phyloP scores from a whole-genome alignment of 179 eudicot genomes.

The Patellifolia procumbens region DNA sequence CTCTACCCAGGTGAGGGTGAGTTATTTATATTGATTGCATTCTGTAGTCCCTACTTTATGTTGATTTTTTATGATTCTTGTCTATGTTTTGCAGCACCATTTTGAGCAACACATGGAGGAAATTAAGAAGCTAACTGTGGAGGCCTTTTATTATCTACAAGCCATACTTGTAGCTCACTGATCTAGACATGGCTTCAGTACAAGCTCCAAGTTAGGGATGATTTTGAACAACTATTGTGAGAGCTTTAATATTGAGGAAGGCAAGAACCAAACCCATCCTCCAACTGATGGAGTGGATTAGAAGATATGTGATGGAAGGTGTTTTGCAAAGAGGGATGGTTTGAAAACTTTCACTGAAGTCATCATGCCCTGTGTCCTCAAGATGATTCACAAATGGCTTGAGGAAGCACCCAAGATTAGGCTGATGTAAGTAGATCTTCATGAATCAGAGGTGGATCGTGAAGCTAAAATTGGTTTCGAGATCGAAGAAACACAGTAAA shows the following conservation, averaged over 20 bases:
- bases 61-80: background rate
- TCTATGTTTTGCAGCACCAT: too few relatives aligned
- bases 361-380: background rate
- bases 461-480: too few relatives aligned
- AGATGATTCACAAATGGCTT: background rate
- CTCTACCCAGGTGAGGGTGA: too few relatives aligned
- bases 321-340: background rate
- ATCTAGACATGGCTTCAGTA: constrained; percentile 5
- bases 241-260: background rate
- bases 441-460: background rate
- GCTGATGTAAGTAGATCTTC: background rate
- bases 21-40: too few relatives aligned
- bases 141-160: background rate
- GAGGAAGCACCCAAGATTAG: background rate
- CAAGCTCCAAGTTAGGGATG: background rate
- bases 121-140: background rate
- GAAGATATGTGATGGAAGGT: background rate
- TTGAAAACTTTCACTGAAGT: background rate
- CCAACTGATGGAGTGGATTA: background rate
- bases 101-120: too few relatives aligned
- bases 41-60: too few relatives aligned
- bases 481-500: too few relatives aligned
- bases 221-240: background rate
- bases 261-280: background rate
- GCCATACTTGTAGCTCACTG: background rate